Percentiles rank a stretch among this genome's conserved stretches.
phyloP scores from a whole-genome alignment of 1,139 yeast genomes.

The Taphrina sp. region DNA sequence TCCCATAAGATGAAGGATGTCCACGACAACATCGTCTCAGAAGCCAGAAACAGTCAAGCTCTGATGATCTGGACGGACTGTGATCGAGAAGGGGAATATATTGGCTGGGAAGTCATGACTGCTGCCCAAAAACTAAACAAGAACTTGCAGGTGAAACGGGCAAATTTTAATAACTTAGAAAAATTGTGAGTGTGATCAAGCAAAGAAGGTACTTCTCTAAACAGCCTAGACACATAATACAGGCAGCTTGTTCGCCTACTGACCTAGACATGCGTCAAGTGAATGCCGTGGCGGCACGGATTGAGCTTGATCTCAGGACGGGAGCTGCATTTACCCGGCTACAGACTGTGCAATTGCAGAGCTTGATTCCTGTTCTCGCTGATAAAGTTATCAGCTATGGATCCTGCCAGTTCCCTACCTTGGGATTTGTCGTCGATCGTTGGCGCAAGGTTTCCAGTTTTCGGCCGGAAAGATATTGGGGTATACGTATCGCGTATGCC shows the following conservation, averaged over 20 bases:
- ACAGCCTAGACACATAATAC: constrained; percentile 55
- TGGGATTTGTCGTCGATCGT: constrained; percentile 96
- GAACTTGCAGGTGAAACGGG: constrained; percentile 57
- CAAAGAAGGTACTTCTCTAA: neutral
- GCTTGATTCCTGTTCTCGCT: constrained; percentile 39
- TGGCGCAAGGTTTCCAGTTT: constrained; percentile 72
- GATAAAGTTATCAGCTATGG: constrained; percentile 46
- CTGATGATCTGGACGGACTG: constrained; percentile 98
- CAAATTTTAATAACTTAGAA: constrained; percentile 85
- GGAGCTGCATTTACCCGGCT: constrained; percentile 88
- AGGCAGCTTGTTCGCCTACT: constrained; percentile 71
- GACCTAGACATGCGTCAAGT: constrained; percentile 67
- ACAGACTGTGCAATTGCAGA: constrained; percentile 55
- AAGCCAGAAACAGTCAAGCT: constrained; percentile 59
- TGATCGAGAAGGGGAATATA: constrained; percentile 96
- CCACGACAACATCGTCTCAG: constrained; percentile 65
- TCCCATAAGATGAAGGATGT: constrained; percentile 51
- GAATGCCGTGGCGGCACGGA: constrained; percentile 79
- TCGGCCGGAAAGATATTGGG: constrained; percentile 79
- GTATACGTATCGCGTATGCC: constrained; percentile 53
- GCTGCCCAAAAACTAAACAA: constrained; percentile 63
- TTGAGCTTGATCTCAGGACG: constrained; percentile 82
- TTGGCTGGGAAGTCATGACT: constrained; percentile 78
- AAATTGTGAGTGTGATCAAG: constrained; percentile 42
- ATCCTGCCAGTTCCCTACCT: constrained; percentile 93